Evolutionary conservation across 768 basidiomycete genomes (phyloP), one percentile per base, ranked within the genome.

Genomic region (Neoboletus magnificus): DNA sequence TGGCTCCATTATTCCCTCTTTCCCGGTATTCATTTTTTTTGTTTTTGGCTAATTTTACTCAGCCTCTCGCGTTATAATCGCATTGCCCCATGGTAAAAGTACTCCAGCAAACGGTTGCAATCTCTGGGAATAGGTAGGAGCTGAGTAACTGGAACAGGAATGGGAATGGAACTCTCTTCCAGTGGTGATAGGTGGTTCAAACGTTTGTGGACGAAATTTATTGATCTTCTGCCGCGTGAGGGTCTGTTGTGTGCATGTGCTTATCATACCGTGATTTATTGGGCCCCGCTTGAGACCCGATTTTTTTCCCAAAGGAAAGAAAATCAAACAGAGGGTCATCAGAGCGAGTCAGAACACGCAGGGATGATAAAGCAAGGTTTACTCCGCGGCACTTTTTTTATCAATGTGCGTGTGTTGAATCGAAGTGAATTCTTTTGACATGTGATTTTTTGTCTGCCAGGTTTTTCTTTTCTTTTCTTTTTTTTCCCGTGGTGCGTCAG

Each of bases 191-290:
- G 36, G 29, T 43, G 40, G 40, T 37, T 15, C 27, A 29, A 39
- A 29, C 8, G 36, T 29, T 29, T 20, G n/a, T 37, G 36, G 36
- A 20, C 8, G 1, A 22, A 37, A 48, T 10, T 35, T 12, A 18
- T 23, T 15, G 36, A 54, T 51, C 48, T 56, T 60, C 52, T 44
- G 50, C 60, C 59, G 53, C 60, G 67, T 64, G 60, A 67, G 39
- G 30, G n/a, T 46, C 33, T 18, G 13, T 23, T 20, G 23, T 54
- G 44, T 47, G 43, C 37, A 53, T 40, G 11, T 22, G 25, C 37
- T 35, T 57, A 42, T 55, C 61, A 12, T 30, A 6, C 18, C 44
- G 9, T 49, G 25, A 18, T 41, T 36, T 49, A 36, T 42, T 46
- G 23, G 16, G 32, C 18, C 33, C 35, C 37, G 29, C 29, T 47